Base-by-base conservation (phyloP, 805 yeast species). In the Wickerhamiella siamensis region DNA sequence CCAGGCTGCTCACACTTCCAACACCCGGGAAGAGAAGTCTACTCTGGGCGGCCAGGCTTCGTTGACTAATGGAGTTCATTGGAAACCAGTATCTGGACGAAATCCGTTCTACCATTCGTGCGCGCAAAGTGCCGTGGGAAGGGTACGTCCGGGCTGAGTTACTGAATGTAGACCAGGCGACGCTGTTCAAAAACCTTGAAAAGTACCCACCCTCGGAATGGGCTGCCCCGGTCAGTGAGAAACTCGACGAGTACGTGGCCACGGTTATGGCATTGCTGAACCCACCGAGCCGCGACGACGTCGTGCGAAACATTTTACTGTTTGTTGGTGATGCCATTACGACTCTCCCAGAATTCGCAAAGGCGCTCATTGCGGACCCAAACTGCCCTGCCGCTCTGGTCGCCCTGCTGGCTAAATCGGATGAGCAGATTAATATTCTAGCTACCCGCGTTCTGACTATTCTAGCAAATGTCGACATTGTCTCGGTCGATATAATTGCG, bases 51-150 rank as follows among this genome's bases (percentile, higher is more conserved):
- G n/a, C n/a, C n/a, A n/a, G n/a, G n/a, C n/a, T n/a, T n/a, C n/a
- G 22, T 34, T 34, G 20, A 20, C 37, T 34, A 36, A 36, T 36
- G 38, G 38, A 36, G 18, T 24, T 36, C 31, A 39, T 48, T 20
- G 46, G 49, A 40, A 49, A 49, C 36, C 48, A 44, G 31, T 52
- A 59, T 35, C 50, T 61, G 43, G 65, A 61, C 36, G 64, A 61
- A 32, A 56, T 58, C 41, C 54, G 58, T 51, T 67, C 70, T 49
- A 75, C 74, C 47, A 77, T 84, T 48, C 69, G 91, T 53, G 78
- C 82, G 46, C 73, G 91, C 49, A 77, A 87, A 26, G 74, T 86
- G 43, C 93, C 94, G 26, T 87, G 96, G 96, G 93, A 83, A 54
- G 93, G 93, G 8, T 75, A 81, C 52, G 77, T 82, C 9, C 70